phyloP scores from a whole-genome alignment of 2,329 filamentous ascomycete species.

The Alternaria postmessia region DNA sequence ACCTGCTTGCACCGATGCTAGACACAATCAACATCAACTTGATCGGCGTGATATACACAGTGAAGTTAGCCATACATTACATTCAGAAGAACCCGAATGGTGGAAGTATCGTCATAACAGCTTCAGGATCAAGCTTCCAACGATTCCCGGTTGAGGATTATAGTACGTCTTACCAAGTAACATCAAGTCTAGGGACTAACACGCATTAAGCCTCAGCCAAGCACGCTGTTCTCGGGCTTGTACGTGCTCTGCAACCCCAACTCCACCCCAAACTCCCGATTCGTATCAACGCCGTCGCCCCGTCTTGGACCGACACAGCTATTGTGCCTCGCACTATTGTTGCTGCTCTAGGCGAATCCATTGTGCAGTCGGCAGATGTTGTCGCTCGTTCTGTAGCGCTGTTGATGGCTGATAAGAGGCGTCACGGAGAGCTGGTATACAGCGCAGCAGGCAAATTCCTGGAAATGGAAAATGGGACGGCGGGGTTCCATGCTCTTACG shows the following conservation, averaged over 20 bases:
- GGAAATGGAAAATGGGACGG: slow-evolving; percentile 42
- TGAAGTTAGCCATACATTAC: slow-evolving; percentile 40
- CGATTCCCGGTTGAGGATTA: slow-evolving; percentile 41
- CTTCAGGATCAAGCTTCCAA: slow-evolving; percentile 39
- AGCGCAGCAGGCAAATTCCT: slow-evolving; percentile 32
- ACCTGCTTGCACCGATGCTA: slow-evolving; percentile 38
- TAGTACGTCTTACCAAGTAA: slow-evolving; percentile 24
- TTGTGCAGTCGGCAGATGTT: slow-evolving; percentile 33
- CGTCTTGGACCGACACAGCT: slow-evolving; percentile 42
- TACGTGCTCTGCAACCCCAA: slow-evolving; percentile 33
- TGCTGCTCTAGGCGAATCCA: slow-evolving; percentile 24
- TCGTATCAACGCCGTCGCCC: slow-evolving; percentile 46
- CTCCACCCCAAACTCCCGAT: slow-evolving; percentile 37
- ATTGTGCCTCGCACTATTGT: slow-evolving; percentile 28
- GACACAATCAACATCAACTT: slow-evolving; percentile 41
- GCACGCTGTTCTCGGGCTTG: slow-evolving; percentile 43
- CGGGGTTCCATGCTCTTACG: slow-evolving; percentile 28
- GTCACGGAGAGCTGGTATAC: slow-evolving; percentile 41
- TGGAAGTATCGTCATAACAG: slow-evolving; percentile 46
- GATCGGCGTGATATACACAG: slow-evolving; percentile 39
- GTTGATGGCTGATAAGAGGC: slow-evolving; percentile 39
- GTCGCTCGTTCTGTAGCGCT: slow-evolving; percentile 33
- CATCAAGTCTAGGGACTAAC: slow-evolving; percentile 11
- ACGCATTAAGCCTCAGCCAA: slow-evolving; percentile 34
- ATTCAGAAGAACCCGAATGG: slow-evolving; percentile 35